Percentiles rank a stretch among this genome's conserved stretches.
These are phyloP conservation scores for Cryphonectria naterciae DNA, from an alignment of 2,329 filamentous ascomycete genomes.

Conservation along the genomic window DNA sequence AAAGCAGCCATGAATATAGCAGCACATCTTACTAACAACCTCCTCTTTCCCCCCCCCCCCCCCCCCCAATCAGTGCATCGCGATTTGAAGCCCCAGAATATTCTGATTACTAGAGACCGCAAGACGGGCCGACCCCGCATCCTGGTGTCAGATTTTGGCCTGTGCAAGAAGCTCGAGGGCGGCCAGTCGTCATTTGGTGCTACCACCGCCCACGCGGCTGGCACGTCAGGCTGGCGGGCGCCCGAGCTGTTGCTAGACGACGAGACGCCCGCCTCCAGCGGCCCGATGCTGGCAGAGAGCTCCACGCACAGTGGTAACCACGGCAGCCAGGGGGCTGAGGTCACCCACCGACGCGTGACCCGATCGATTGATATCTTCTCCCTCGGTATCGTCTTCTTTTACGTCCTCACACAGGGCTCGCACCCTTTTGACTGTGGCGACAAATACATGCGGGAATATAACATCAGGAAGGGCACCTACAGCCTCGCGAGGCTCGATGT, in stretches of 20 bases:
- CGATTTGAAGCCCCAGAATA: constrained; percentile 97
- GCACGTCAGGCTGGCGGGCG: constrained; percentile 94
- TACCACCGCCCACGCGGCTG: constrained; percentile 89
- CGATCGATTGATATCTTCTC: constrained; percentile 98
- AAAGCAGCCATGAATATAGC: neutral
- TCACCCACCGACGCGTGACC: constrained; percentile 66
- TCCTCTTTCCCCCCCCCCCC: no score
- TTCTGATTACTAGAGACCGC: constrained; percentile 74
- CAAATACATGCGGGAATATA: constrained; percentile 93
- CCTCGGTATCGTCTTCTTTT: constrained; percentile 96
- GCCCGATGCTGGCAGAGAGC: constrained; percentile 52
- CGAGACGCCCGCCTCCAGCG: constrained; percentile 58
- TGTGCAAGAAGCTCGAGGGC: constrained; percentile 95
- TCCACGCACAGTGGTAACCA: constrained; percentile 65
- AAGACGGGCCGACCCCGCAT: constrained; percentile 76
- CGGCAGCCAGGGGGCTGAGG: constrained; percentile 50
- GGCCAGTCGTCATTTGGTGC: constrained; percentile 94
- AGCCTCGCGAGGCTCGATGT: constrained; percentile 72
- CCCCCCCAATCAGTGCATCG: no score
- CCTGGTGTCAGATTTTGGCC: constrained; percentile 94
- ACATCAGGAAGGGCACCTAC: constrained; percentile 89
- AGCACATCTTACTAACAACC: neutral
- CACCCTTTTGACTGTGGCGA: constrained; percentile 96
- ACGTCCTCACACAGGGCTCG: constrained; percentile 88
- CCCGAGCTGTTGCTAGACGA: constrained; percentile 89